Evolutionary conservation across 2,329 filamentous ascomycete species (phyloP).

Genomic region (Moelleriella libera): DNA sequence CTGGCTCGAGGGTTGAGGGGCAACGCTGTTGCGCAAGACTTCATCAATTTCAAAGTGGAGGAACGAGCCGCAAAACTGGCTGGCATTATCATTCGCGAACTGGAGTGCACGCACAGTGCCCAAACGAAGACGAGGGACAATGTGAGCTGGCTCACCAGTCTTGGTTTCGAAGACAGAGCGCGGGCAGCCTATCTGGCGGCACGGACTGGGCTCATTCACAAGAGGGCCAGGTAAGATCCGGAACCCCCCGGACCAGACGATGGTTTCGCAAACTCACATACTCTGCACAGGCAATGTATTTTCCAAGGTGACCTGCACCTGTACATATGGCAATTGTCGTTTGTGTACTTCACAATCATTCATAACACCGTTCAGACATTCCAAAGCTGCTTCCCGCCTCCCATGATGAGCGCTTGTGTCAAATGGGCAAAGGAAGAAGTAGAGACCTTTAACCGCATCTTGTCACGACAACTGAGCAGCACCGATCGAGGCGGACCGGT

Average conservation of each 20-base stretch:
- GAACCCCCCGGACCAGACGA: not conserved
- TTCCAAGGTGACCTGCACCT: slow-evolving; percentile 88
- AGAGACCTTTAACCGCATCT: slow-evolving; percentile 74
- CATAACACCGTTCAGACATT: slow-evolving; percentile 86
- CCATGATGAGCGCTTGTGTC: slow-evolving; percentile 86
- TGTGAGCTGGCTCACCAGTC: slow-evolving; percentile 67
- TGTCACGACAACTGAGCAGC: slow-evolving; percentile 75
- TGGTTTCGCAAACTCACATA: not conserved
- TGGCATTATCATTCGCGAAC: slow-evolving; percentile 58
- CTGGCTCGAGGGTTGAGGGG: slow-evolving; percentile 70
- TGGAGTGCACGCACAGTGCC: slow-evolving; percentile 66
- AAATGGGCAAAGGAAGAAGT: slow-evolving; percentile 97
- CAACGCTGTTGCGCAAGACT: slow-evolving; percentile 77
- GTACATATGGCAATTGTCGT: slow-evolving; percentile 91
- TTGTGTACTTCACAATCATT: slow-evolving; percentile 89
- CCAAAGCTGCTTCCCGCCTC: slow-evolving; percentile 70
- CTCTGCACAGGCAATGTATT: slow-evolving; percentile 58
- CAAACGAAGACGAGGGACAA: slow-evolving; percentile 66
- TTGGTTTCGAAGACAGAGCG: slow-evolving; percentile 84
- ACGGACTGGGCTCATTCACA: slow-evolving; percentile 63
- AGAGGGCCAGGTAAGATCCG: slow-evolving; percentile 55
- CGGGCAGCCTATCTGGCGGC: slow-evolving; percentile 76
- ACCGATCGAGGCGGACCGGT: slow-evolving; percentile 62
- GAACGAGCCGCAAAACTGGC: slow-evolving; percentile 70
- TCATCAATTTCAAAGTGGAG: slow-evolving; percentile 83